phyloP scores from a whole-genome alignment of 768 basidiomycete genomes.

The Amanita phalloides region DNA sequence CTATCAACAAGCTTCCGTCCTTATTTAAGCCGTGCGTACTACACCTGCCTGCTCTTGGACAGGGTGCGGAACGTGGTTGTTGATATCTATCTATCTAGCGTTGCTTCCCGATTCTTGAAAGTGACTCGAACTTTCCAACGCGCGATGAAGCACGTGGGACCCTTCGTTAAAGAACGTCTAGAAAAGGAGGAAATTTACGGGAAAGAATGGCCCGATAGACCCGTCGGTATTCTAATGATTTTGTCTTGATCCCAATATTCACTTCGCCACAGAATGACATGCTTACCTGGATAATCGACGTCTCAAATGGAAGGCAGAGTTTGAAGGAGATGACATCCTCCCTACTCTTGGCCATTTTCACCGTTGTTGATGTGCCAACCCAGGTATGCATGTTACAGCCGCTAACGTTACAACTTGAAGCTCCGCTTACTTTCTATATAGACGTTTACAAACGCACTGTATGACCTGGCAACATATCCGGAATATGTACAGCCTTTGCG shows the following conservation, averaged over 20 bases:
- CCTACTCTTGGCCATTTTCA: constrained; percentile 30
- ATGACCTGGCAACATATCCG: constrained; percentile 23
- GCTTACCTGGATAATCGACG: constrained; percentile 36
- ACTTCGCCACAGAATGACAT: constrained; percentile 27
- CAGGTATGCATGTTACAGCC: constrained; percentile 15
- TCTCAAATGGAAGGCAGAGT: constrained; percentile 18
- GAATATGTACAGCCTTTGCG: constrained; percentile 23
- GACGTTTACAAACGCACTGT: constrained; percentile 26
- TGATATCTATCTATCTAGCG: constrained; percentile 4
- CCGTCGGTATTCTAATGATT: constrained; percentile 10
- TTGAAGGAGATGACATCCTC: constrained; percentile 19
- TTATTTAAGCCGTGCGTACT: constrained; percentile 13
- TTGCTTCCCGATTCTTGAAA: constrained; percentile 9
- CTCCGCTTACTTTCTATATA: constrained; percentile 7
- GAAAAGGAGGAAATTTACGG: constrained; percentile 15
- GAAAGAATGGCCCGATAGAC: constrained; percentile 18
- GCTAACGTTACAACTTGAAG: background rate
- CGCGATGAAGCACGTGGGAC: constrained; percentile 15
- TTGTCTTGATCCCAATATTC: background rate
- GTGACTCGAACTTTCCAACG: no score
- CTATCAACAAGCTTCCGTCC: constrained; percentile 15
- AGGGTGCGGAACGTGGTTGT: background rate
- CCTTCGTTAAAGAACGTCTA: constrained; percentile 17
- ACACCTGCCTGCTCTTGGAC: background rate
- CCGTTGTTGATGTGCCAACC: constrained; percentile 30